Base-by-base conservation (phyloP, 2,329 filamentous ascomycete species). In the Monosporascus sp. region DNA sequence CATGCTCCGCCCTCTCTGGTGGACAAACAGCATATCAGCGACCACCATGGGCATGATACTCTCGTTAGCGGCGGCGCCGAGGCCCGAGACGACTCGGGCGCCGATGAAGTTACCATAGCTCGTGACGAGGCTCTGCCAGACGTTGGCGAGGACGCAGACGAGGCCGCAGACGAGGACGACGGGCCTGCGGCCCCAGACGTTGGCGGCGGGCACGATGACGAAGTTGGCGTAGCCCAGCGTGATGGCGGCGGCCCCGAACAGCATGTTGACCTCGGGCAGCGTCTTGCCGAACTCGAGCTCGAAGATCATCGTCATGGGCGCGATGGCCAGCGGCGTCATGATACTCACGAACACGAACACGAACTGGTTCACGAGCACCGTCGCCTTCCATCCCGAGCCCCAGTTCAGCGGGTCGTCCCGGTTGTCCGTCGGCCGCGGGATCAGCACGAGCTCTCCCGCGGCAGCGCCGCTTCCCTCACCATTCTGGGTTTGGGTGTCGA, bases 271-370 rank as follows among this genome's bases (percentile, higher is more conserved):
- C 54, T 69, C 59, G 2, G 67, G 60, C 8, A 71, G 54, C 7
- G 63, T 61, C 53, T 65, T 69, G 52, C 65, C 43, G 55, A 69
- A 72, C 57, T 70, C 64, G 46, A 58, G 54, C 51, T 68, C 65
- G 58, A 71, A 69, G 45, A 71, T 64, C 43, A 64, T 58, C 7
- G 69, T 68, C 55, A 72, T 55, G 14, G 69, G 69, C 47, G 69
- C 60, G 51, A 71, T 69, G 46, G 68, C 65, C 36, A 71, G 62
- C 9, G 68, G 65, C 38, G 68, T 69, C 54, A 71, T 53, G 58
- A 71, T 67, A 59, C 61, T 65, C 54, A 68, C 62, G 58, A 70
- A 69, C 38, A 69, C 65, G 55, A 70, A 69, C 49, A 69, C 46
- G 48, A 61, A 65, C 58, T 69, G 64, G 57, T 69, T 69, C 50